These are phyloP conservation scores for Vigna hirtella DNA, from an alignment of 306 rosid genomes.

Conservation along the genomic window DNA sequence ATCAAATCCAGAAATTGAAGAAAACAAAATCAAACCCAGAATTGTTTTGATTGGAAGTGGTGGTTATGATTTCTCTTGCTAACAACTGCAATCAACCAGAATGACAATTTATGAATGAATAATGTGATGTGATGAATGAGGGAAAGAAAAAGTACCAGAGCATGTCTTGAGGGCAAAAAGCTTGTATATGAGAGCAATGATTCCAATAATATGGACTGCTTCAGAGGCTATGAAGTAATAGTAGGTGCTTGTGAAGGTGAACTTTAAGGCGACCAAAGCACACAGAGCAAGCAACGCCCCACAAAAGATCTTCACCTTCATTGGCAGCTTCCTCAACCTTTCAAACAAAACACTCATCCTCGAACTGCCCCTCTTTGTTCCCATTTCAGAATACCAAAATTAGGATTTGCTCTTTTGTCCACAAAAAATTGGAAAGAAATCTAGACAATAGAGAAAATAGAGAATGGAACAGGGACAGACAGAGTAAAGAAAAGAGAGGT, in stretches of 20 bases:
- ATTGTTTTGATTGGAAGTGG: background rate
- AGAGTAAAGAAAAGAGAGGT: background rate
- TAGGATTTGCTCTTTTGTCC: background rate
- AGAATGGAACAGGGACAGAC: background rate
- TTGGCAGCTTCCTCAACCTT: slow-evolving; percentile 62
- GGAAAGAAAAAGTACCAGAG: slow-evolving; percentile 61
- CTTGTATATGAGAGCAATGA: slow-evolving; percentile 70
- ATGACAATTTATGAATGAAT: background rate
- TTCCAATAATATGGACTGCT: slow-evolving; percentile 58
- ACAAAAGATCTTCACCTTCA: slow-evolving; percentile 57
- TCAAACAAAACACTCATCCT: slow-evolving; percentile 45
- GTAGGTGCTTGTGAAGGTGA: slow-evolving; percentile 36
- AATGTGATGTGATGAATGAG: background rate
- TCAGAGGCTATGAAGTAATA: slow-evolving; percentile 64
- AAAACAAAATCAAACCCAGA: background rate
- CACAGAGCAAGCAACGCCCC: slow-evolving; percentile 50
- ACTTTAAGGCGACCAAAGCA: slow-evolving; percentile 56
- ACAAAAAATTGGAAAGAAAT: background rate
- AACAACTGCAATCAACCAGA: background rate
- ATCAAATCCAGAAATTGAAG: background rate
- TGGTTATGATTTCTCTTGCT: background rate
- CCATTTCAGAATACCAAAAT: slow-evolving; percentile 48
- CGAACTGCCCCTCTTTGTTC: slow-evolving; percentile 51
- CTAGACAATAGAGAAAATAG: background rate
- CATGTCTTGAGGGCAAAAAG: slow-evolving; percentile 76